These are phyloP conservation scores for Populus hybrid DNA, from an alignment of 441 rosid species.

Conservation along the genomic window DNA sequence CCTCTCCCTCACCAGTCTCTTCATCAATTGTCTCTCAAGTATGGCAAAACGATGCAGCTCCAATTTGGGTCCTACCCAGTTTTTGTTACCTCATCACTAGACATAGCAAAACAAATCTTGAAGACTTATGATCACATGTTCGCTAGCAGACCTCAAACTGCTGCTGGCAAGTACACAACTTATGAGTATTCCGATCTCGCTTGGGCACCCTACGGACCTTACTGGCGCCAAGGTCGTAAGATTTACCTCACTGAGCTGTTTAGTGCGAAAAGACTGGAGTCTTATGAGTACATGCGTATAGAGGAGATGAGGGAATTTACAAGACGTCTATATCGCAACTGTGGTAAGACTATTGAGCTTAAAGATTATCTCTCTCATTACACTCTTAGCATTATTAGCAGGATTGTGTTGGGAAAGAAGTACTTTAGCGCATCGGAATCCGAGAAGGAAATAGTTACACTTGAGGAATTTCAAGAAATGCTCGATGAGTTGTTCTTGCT, in stretches of 20 bases:
- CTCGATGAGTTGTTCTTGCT: constrained; percentile 32
- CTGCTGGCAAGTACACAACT: constrained; percentile 37
- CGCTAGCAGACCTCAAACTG: constrained; percentile 29
- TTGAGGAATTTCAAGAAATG: constrained; percentile 32
- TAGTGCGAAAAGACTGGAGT: constrained; percentile 27
- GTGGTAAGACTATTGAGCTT: constrained; percentile 20
- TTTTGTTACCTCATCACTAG: constrained; percentile 28
- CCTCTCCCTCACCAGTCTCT: constrained; percentile 38
- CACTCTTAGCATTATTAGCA: constrained; percentile 26
- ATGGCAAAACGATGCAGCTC: constrained; percentile 38
- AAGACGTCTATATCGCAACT: neutral
- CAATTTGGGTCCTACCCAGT: constrained; percentile 33
- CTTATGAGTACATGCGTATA: constrained; percentile 30
- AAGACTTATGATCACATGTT: constrained; percentile 30
- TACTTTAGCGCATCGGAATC: constrained; percentile 9
- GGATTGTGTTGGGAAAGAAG: constrained; percentile 36
- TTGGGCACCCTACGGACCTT: constrained; percentile 42
- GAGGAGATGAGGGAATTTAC: constrained; percentile 26
- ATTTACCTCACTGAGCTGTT: constrained; percentile 26
- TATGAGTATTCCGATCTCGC: constrained; percentile 32
- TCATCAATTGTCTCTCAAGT: constrained; percentile 26
- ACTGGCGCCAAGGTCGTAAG: constrained; percentile 41
- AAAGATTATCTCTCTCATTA: constrained; percentile 26
- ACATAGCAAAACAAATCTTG: constrained; percentile 27
- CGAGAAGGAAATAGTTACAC: constrained; percentile 4